A percentile compares a stretch with the other conserved stretches of the same genome.
phyloP scores from a whole-genome alignment of 768 basidiomycete species.

The Leccinum ochraceum region DNA sequence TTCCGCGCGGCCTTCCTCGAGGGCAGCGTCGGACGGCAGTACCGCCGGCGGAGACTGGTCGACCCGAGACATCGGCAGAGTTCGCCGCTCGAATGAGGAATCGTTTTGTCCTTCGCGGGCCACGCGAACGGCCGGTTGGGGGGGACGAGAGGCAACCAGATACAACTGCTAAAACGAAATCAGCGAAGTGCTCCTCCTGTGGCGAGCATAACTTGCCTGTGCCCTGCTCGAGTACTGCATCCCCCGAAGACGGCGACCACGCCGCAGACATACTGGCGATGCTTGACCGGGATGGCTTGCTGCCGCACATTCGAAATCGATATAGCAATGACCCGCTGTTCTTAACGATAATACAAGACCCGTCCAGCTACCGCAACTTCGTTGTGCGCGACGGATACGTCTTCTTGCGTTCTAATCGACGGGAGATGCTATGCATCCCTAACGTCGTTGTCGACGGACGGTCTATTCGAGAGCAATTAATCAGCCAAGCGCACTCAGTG shows the following conservation, averaged over 20 bases:
- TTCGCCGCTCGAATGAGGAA: neutral
- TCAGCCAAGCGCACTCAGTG: slow-evolving; percentile 39
- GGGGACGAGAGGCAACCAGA: no score
- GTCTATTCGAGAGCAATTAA: slow-evolving; percentile 32
- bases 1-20: no score
- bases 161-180: no score
- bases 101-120: neutral
- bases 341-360: neutral
- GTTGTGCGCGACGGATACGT: slow-evolving; percentile 15
- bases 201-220: no score
- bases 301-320: neutral
- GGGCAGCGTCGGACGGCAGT: neutral
- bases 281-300: no score
- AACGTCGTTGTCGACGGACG: slow-evolving; percentile 5
- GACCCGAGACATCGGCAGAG: neutral
- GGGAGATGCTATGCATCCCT: slow-evolving; percentile 30
- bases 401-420: slow-evolving; percentile 7
- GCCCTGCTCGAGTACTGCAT: no score
- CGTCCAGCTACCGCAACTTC: slow-evolving; percentile 24
- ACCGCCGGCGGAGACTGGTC: neutral
- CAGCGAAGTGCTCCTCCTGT: no score
- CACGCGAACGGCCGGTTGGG: neutral
- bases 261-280: no score
- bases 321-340: neutral
- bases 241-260: no score